Evolutionary conservation across 257 asterid genomes (phyloP).

Genomic region (Capsicum rhomboideum): DNA sequence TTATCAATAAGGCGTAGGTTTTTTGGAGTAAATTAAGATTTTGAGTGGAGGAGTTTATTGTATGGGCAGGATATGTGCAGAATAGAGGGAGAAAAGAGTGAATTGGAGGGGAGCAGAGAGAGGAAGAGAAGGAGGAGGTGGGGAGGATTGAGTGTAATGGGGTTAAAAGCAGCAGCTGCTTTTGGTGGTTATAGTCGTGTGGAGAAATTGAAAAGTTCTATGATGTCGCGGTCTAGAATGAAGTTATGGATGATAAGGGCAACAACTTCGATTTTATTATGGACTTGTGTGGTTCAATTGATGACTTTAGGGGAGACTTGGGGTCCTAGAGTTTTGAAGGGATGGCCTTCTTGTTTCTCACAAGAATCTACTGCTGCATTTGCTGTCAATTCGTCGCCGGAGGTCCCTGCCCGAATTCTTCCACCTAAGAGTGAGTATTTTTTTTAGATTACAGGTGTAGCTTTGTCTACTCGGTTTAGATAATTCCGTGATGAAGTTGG

Average conservation of each 20-base stretch:
- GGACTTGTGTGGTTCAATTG: slow-evolving; percentile 92
- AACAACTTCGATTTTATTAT: slow-evolving; percentile 62
- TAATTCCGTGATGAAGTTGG: background rate
- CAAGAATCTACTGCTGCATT: slow-evolving; percentile 54
- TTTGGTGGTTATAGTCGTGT: slow-evolving; percentile 51
- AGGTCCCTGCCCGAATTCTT: slow-evolving; percentile 53
- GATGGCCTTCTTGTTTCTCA: slow-evolving; percentile 89
- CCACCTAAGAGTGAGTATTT: slow-evolving; percentile 85
- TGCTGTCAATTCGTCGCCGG: slow-evolving; percentile 46
- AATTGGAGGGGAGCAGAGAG: slow-evolving; percentile 18
- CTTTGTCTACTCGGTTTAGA: background rate
- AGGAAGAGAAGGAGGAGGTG: slow-evolving; percentile 27
- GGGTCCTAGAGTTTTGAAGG: slow-evolving; percentile 83
- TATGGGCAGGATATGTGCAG: slow-evolving; percentile 50
- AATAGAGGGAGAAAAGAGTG: slow-evolving; percentile 28
- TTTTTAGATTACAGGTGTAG: background rate
- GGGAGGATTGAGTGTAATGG: slow-evolving; percentile 29
- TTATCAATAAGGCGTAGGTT: background rate
- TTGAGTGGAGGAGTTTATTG: background rate
- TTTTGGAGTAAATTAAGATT: background rate
- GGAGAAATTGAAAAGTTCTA: slow-evolving; percentile 62
- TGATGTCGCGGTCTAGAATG: slow-evolving; percentile 75
- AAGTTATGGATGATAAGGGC: slow-evolving; percentile 93
- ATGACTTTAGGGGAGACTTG: slow-evolving; percentile 80
- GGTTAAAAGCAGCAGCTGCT: slow-evolving; percentile 53